Conservation (phyloP, 2,329 filamentous ascomycete genomes). For the Calonectria pseudoturangicola region DNA sequence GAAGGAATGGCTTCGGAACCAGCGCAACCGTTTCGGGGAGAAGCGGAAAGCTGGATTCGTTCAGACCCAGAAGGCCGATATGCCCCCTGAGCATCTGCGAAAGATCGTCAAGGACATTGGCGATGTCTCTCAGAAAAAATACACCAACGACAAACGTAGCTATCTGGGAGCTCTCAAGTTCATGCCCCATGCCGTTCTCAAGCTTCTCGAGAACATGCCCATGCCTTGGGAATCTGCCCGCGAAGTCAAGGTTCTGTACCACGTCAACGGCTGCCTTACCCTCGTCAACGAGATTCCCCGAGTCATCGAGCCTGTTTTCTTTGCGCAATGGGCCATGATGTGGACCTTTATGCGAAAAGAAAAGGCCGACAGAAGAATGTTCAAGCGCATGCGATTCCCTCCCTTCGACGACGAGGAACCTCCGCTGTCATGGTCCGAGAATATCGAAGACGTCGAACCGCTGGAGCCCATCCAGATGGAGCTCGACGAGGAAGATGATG, state of each 20-base stretch:
- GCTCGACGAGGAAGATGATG: conserved; percentile 94
- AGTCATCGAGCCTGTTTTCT: conserved; percentile 98
- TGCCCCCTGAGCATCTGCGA: conserved; percentile 97
- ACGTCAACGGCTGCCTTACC: conserved; percentile 97
- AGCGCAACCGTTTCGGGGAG: conserved; percentile 95
- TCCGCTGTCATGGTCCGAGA: conserved; percentile 97
- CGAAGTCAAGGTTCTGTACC: conserved; percentile 98
- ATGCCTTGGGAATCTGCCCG: conserved; percentile 99
- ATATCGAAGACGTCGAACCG: conserved; percentile 98
- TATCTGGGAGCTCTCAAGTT: conserved; percentile 98
- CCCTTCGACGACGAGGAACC: conserved; percentile 99
- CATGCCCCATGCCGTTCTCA: conserved; percentile 98
- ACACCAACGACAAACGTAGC: conserved; percentile 98
- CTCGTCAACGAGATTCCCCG: conserved; percentile 97
- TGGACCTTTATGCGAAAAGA: conserved; percentile 99
- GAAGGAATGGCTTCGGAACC: conserved; percentile 96
- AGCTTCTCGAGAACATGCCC: conserved; percentile 98
- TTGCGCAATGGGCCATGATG: conserved; percentile 99
- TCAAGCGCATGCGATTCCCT: conserved; percentile 99
- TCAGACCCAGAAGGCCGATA: conserved; percentile 98
- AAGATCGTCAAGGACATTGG: conserved; percentile 99
- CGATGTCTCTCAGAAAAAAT: conserved; percentile 99
- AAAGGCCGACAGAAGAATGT: conserved; percentile 95
- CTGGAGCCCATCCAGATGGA: conserved; percentile 99
- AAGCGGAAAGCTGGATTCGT: conserved; percentile 98